Evolutionary conservation across 2,329 filamentous ascomycete genomes (phyloP).

Genomic region (Westerdykella aurantiaca): DNA sequence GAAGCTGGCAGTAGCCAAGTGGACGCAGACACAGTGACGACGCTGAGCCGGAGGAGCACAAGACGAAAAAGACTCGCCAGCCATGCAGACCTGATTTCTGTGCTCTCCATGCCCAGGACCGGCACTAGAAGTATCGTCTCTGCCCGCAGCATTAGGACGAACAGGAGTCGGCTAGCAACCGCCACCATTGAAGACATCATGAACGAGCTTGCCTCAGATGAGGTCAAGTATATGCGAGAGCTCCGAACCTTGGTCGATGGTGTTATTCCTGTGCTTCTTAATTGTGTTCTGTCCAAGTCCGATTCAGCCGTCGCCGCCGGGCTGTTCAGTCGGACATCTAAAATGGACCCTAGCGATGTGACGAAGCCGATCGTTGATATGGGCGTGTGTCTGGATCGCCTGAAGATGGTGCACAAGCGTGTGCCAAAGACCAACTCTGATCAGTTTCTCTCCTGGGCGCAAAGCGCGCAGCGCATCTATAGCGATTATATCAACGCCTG

Average conservation of each 20-base stretch:
- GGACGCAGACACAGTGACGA: constrained; percentile 29
- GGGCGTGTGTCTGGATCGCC: constrained; percentile 80
- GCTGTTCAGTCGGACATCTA: constrained; percentile 58
- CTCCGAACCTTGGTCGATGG: constrained; percentile 90
- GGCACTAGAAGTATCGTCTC: constrained; percentile 67
- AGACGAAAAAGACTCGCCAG: constrained; percentile 69
- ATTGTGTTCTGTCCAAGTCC: constrained; percentile 71
- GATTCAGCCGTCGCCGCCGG: constrained; percentile 59
- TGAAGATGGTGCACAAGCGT: constrained; percentile 73
- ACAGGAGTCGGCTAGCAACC: constrained; percentile 59
- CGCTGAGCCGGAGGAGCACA: constrained; percentile 44
- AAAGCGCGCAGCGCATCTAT: constrained; percentile 72
- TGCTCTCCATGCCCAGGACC: constrained; percentile 66
- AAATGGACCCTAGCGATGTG: constrained; percentile 54
- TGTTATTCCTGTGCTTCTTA: constrained; percentile 86
- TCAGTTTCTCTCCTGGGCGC: constrained; percentile 73
- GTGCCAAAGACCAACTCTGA: constrained; percentile 70
- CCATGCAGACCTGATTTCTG: constrained; percentile 89
- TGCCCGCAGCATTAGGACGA: constrained; percentile 70
- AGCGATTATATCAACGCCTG: constrained; percentile 79
- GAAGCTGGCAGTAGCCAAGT: constrained; percentile 23
- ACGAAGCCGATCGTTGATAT: constrained; percentile 89
- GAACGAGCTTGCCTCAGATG: constrained; percentile 73
- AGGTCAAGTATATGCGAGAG: constrained; percentile 82
- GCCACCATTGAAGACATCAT: constrained; percentile 72